Evolutionary conservation across 2,329 filamentous ascomycete species (phyloP), one percentile per base, ranked within the genome.

Genomic region (Penicillium glabrum): DNA sequence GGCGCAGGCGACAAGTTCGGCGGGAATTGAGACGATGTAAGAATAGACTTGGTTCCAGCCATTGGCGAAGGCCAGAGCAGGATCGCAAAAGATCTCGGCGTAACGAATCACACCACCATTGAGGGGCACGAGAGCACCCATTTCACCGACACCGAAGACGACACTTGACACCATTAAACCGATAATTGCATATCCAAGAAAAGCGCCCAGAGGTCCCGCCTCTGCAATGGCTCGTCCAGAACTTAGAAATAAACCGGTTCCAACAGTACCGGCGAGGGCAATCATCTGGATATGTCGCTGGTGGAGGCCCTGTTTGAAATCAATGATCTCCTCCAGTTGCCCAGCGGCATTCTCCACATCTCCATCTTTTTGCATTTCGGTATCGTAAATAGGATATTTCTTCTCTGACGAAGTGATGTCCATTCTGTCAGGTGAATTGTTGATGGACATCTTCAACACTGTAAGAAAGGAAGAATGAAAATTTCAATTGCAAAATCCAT

Each of bases 21-120:
- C 57, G 0, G 70, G 70, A 11, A 74, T 73, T 8, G 66, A 68
- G 4, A 74, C 71, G 21, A 70, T 61, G 54, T 67, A 68, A 5
- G 63, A 65, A 58, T 75, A 70, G 27, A 73, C 67, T 53, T 71
- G 64, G 50, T 76, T 77, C 70, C 74, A 78, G n/a, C 75, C 75
- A 44, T 68, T 66, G 44, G 69, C 69, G 21, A 71, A 71, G 5
- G 66, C 58, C 1, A 77, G 62, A 1, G 75, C 72, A 10, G 71
- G 72, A 44, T 78, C 75, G 16, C 72, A 68, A 54, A 75, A 77
- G 39, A 69, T 58, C 45, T 71, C 71, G 2, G 69, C 65, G 48
- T 75, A 71, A 19, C 73, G 69, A 29, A 76, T 66, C 29, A 77
- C 64, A 9, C 69, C 72, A 16, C 76, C 76, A 11, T 66, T 73